These are phyloP conservation scores for Linum trigynum DNA, from an alignment of 345 rosid species.

Conservation along the genomic window DNA sequence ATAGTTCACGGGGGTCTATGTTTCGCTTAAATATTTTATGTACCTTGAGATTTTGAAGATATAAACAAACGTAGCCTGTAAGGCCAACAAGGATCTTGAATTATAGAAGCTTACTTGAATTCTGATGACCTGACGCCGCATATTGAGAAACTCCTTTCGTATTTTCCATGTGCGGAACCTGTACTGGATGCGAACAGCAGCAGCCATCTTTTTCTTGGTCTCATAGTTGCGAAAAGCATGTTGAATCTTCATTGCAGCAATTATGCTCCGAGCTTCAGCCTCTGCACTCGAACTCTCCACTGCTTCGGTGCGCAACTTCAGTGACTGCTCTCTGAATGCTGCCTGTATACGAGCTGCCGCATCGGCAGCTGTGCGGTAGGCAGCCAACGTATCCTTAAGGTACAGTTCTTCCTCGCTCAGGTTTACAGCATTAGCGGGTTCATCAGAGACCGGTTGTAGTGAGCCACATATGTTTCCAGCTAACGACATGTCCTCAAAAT, in stretches of 20 bases:
- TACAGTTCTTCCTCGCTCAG: conserved; percentile 50
- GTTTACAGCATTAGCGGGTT: conserved; percentile 26
- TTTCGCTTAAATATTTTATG: too few species aligned
- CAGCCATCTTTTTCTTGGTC: conserved; percentile 56
- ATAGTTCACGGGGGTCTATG: too few species aligned
- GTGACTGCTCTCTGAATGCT: conserved; percentile 77
- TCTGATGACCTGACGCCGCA: conserved; percentile 67
- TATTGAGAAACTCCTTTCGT: conserved; percentile 53
- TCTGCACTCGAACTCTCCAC: conserved; percentile 38
- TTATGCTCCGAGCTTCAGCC: conserved; percentile 58
- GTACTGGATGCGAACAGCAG: conserved; percentile 75
- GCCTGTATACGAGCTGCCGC: conserved; percentile 85
- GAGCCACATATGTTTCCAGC: conserved; percentile 81
- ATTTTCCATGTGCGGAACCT: conserved; percentile 85
- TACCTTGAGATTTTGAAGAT: too few species aligned
- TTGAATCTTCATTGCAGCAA: conserved; percentile 93
- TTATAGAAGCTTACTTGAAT: conserved; percentile 50
- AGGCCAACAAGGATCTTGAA: background rate
- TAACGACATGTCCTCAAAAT: conserved; percentile 65
- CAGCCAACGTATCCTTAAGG: conserved; percentile 69
- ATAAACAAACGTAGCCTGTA: background rate
- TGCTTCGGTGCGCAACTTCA: conserved; percentile 43
- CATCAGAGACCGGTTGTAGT: conserved; percentile 37
- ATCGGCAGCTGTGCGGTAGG: conserved; percentile 79
- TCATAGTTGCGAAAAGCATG: conserved; percentile 79